phyloP scores from a whole-genome alignment of 768 basidiomycete species.

The Rhizopogon rudus region DNA sequence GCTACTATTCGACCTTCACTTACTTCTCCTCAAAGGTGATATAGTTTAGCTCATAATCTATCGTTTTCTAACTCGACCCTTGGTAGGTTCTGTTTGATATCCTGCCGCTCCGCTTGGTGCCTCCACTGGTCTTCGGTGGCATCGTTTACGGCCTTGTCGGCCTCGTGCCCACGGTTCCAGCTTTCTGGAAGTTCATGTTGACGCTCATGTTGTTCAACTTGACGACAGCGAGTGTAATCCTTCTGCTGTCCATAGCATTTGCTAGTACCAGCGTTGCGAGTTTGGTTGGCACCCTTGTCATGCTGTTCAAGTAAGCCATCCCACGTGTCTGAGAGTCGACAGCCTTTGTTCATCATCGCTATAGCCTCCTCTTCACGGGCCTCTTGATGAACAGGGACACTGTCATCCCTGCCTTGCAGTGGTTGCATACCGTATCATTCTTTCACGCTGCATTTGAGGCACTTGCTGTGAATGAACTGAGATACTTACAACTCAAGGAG shows the following conservation, averaged over 20 bases:
- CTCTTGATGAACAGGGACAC: conserved; percentile 92
- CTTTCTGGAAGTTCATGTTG: conserved; percentile 98
- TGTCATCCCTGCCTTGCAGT: conserved; percentile 64
- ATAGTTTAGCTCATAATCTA: background rate
- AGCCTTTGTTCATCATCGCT: conserved; percentile 3
- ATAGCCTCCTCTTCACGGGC: conserved; percentile 91
- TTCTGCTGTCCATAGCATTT: conserved; percentile 87
- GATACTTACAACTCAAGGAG: conserved; percentile 91
- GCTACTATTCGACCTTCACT: conserved; percentile 95
- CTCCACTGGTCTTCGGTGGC: conserved; percentile 91
- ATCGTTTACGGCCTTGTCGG: conserved; percentile 96
- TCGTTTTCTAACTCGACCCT: background rate
- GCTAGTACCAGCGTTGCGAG: conserved; percentile 86
- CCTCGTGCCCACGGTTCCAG: conserved; percentile 82
- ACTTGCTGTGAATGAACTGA: conserved; percentile 93
- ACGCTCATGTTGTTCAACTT: conserved; percentile 95
- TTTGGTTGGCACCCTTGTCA: conserved; percentile 89
- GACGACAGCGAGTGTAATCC: conserved; percentile 87
- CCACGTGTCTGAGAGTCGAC: conserved; percentile 2
- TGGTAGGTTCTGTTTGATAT: conserved; percentile 90
- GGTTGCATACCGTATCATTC: conserved; percentile 91
- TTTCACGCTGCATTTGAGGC: conserved; percentile 99
- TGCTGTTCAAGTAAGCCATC: conserved; percentile 91
- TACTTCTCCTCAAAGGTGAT: conserved; percentile 92
- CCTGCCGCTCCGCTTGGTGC: conserved; percentile 88